A percentile compares a stretch with the other conserved stretches of the same genome.
Evolutionary conservation across 2,329 filamentous ascomycete genomes (phyloP).

Genomic region (Pseudocercospora macadamiae): DNA sequence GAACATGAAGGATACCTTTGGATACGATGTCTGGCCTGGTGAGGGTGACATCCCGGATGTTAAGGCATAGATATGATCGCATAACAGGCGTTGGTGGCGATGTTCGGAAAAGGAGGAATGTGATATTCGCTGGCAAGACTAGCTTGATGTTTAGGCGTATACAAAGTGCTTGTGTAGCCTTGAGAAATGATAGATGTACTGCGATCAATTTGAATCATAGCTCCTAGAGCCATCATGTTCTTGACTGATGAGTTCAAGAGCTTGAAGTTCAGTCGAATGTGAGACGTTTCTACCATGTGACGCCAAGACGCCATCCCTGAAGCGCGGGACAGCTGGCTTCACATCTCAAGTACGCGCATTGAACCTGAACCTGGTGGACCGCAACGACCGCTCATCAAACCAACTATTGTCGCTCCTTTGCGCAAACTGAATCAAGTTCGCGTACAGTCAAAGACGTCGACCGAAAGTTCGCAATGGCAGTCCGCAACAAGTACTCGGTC

Average conservation of each 20-base stretch:
- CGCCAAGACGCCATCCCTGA: background rate
- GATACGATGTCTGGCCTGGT: slow-evolving; percentile 58
- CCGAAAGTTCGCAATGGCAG: slow-evolving; percentile 43
- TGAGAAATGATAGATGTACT: background rate
- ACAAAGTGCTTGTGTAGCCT: slow-evolving; percentile 1
- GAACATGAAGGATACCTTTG: slow-evolving; percentile 82
- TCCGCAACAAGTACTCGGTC: slow-evolving; percentile 91
- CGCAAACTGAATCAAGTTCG: background rate
- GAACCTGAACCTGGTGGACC: no score
- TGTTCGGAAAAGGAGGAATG: background rate
- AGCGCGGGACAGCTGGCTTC: background rate
- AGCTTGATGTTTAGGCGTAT: background rate
- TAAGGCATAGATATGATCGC: slow-evolving; percentile 5
- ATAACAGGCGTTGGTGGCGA: background rate
- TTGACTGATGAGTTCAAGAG: no score
- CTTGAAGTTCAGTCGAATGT: no score
- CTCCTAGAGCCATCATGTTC: no score
- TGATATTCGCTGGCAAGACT: background rate
- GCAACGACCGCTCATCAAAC: background rate
- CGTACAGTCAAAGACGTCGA: background rate
- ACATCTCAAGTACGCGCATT: background rate
- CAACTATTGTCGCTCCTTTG: slow-evolving; percentile 25
- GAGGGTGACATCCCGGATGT: slow-evolving; percentile 17
- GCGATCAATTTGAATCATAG: background rate
- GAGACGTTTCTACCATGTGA: background rate